Conservation (phyloP, 2,329 filamentous ascomycete species). For the Aspergillus proliferans region DNA sequence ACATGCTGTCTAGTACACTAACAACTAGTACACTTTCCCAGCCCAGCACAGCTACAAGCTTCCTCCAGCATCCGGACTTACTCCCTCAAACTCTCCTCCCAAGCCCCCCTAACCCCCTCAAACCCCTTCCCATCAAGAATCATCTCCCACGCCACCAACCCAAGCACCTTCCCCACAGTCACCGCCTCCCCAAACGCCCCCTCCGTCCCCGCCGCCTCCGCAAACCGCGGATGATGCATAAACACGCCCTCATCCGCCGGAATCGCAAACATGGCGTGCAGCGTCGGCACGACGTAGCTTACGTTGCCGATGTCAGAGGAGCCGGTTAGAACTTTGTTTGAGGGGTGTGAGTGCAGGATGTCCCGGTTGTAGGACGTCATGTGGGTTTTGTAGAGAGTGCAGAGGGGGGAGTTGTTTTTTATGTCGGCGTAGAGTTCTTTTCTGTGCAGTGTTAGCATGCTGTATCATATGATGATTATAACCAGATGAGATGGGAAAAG, state of each 20-base stretch:
- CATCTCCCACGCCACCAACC: slow-evolving; percentile 30
- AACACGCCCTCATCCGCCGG: slow-evolving; percentile 29
- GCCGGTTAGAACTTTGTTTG: slow-evolving; percentile 33
- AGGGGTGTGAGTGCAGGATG: slow-evolving; percentile 25
- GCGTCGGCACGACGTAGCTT: slow-evolving; percentile 41
- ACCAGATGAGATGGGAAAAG: neutral
- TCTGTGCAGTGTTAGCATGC: neutral
- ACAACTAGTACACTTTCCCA: no score
- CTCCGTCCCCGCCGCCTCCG: slow-evolving; percentile 40
- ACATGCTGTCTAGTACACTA: no score
- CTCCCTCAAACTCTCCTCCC: slow-evolving; percentile 17
- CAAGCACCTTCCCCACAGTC: slow-evolving; percentile 43
- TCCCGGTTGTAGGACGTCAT: slow-evolving; percentile 39
- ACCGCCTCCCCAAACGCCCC: slow-evolving; percentile 37
- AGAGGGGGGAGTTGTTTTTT: slow-evolving; percentile 42
- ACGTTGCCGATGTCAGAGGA: slow-evolving; percentile 49
- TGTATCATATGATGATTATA: neutral
- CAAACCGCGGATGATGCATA: slow-evolving; percentile 39
- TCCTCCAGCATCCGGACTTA: neutral
- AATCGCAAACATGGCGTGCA: slow-evolving; percentile 47
- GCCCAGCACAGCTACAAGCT: no score
- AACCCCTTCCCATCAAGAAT: slow-evolving; percentile 17
- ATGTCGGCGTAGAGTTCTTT: slow-evolving; percentile 40
- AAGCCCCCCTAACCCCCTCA: slow-evolving; percentile 17
- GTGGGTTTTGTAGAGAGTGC: slow-evolving; percentile 38